These are phyloP conservation scores for Plantago elongata DNA, from an alignment of 257 asterid genomes.

Conservation along the genomic window DNA sequence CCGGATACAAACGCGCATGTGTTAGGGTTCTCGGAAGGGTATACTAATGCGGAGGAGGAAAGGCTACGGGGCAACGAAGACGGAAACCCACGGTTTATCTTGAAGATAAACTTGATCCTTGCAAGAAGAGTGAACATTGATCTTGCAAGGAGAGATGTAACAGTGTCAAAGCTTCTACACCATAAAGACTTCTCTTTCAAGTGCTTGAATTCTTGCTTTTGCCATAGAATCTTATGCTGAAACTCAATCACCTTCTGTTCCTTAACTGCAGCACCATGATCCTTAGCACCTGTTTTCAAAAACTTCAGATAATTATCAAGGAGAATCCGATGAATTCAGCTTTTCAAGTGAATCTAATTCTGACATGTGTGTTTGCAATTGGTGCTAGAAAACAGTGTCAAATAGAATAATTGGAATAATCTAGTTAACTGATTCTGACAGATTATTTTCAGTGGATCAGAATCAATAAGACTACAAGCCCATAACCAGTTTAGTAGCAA, in stretches of 20 bases:
- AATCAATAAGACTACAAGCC: too few species aligned
- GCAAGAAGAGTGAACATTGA: conserved; percentile 62
- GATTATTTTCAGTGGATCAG: too few species aligned
- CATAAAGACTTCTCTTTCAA: conserved; percentile 71
- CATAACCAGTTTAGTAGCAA: too few species aligned
- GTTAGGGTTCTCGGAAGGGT: conserved; percentile 60
- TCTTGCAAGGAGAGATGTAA: conserved; percentile 49
- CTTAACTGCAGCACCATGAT: conserved; percentile 23
- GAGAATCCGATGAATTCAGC: too few species aligned
- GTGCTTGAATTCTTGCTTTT: conserved; percentile 68
- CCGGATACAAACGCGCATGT: conserved; percentile 47
- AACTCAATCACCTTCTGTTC: conserved; percentile 52
- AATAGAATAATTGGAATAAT: too few species aligned
- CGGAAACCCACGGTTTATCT: conserved; percentile 45
- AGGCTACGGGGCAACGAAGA: conserved; percentile 64
- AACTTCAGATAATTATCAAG: neutral
- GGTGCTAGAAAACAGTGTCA: too few species aligned
- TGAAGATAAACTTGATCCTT: conserved; percentile 75
- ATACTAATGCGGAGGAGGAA: conserved; percentile 76
- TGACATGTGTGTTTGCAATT: too few species aligned
- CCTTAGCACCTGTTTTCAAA: too few species aligned
- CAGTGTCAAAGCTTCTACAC: conserved; percentile 73
- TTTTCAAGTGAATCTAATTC: too few species aligned
- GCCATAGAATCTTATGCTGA: conserved; percentile 75
- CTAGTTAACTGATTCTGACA: too few species aligned